Conservation (phyloP, 352 stramenopile genomes). For the Pythium brachiatum region DNA sequence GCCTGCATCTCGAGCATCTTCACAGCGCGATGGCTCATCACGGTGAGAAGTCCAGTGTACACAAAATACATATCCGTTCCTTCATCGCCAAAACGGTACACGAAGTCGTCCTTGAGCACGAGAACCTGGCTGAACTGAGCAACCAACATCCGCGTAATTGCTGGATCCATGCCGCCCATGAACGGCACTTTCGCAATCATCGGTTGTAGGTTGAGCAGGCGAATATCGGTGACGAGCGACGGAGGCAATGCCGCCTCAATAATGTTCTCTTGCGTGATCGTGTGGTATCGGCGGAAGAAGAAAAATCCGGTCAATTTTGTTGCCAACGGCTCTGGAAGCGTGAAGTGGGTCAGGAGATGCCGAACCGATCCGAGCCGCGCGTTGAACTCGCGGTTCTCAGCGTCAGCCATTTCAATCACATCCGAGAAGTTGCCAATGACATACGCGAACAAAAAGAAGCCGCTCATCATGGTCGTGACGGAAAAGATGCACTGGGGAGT, state of each 20-base stretch:
- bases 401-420: constrained; percentile 46
- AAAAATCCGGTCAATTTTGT: constrained; percentile 46
- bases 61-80: constrained; percentile 64
- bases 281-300: constrained; percentile 55
- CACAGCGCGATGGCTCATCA: constrained; percentile 21
- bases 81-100: constrained; percentile 45
- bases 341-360: constrained; percentile 43
- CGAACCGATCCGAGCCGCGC: constrained; percentile 42
- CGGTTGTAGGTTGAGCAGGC: constrained; percentile 38
- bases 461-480: constrained; percentile 37
- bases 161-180: constrained; percentile 39
- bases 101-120: constrained; percentile 44
- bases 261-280: constrained; percentile 51
- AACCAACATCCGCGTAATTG: constrained; percentile 50
- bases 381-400: constrained; percentile 56
- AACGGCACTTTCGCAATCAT: constrained; percentile 65
- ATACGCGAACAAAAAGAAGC: constrained; percentile 54
- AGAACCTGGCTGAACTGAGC: constrained; percentile 47
- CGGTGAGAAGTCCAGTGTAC: constrained; percentile 40
- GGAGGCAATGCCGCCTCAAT: constrained; percentile 42
- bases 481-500: constrained; percentile 35
- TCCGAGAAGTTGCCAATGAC: constrained; percentile 51
- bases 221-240: constrained; percentile 54
- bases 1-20: constrained; percentile 7
- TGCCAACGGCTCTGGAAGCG: constrained; percentile 30